Evolutionary conservation across 768 basidiomycete species (phyloP).

Genomic region (Pilatotrama ljubarskyi): DNA sequence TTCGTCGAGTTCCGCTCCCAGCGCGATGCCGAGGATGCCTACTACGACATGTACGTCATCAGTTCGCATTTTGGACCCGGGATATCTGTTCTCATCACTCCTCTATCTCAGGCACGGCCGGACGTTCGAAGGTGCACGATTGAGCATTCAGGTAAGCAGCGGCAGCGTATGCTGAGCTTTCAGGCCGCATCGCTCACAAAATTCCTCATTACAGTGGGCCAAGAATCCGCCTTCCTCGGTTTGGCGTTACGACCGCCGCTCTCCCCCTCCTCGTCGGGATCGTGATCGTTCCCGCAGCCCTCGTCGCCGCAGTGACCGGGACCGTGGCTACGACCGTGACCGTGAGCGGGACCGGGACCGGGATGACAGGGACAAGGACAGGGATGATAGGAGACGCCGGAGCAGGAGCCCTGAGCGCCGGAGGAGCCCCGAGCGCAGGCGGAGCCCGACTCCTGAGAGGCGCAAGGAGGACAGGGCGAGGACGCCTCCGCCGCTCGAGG

Average conservation of each 20-base stretch:
- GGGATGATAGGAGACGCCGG: constrained; percentile 48
- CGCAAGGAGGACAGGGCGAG: constrained; percentile 50
- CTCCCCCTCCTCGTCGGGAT: constrained; percentile 44
- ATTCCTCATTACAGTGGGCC: constrained; percentile 54
- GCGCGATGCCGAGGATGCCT: constrained; percentile 81
- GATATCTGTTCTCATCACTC: neutral
- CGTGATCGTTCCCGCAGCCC: constrained; percentile 28
- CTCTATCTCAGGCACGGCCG: constrained; percentile 62
- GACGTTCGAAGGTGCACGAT: constrained; percentile 68
- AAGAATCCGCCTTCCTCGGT: constrained; percentile 82
- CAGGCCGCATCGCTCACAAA: neutral
- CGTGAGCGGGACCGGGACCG: constrained; percentile 37
- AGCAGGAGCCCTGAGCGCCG: constrained; percentile 48
- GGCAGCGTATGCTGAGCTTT: neutral
- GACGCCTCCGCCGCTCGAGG: constrained; percentile 52
- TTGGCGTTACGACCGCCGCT: constrained; percentile 72
- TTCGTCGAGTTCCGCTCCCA: constrained; percentile 82
- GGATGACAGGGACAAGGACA: constrained; percentile 39
- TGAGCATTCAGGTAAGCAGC: constrained; percentile 69
- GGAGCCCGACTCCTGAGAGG: constrained; percentile 44
- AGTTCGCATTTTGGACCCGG: constrained; percentile 6
- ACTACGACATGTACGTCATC: constrained; percentile 67
- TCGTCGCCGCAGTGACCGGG: constrained; percentile 26
- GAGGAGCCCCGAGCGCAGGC: constrained; percentile 43
- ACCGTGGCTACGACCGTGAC: constrained; percentile 23